Conservation (phyloP, 345 rosid genomes). For the Stellera chamaejasme region DNA sequence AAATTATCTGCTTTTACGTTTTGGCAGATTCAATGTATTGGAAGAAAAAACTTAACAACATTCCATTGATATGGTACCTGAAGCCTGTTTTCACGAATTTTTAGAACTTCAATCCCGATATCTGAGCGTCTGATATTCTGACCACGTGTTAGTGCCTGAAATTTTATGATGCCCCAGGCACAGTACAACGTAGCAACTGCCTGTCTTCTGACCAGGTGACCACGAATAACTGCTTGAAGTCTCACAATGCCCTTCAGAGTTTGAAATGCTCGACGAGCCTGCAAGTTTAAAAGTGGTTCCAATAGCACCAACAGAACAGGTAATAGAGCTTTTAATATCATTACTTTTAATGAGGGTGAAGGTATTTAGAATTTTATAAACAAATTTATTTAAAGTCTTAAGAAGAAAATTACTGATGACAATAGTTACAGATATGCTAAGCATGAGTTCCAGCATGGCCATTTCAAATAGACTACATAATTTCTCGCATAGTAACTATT, state of each 20-base stretch:
- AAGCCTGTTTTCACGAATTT: constrained; percentile 12
- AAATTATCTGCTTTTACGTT: neutral
- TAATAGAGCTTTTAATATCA: too few species aligned
- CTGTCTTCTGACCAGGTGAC: constrained; percentile 79
- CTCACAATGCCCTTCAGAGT: constrained; percentile 49
- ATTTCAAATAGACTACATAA: too few species aligned
- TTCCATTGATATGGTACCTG: constrained; percentile 18
- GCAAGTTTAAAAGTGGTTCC: constrained; percentile 15
- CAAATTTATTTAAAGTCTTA: too few species aligned
- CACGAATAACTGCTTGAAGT: constrained; percentile 72
- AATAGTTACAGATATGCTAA: too few species aligned
- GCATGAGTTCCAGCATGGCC: too few species aligned
- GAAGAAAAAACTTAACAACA: neutral
- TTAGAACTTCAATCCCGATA: constrained; percentile 25
- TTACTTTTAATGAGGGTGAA: too few species aligned
- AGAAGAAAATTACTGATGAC: too few species aligned
- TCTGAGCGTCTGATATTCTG: constrained; percentile 38
- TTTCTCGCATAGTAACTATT: too few species aligned
- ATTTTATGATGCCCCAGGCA: constrained; percentile 49
- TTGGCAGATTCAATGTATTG: neutral
- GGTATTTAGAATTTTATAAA: too few species aligned
- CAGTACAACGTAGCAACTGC: constrained; percentile 67
- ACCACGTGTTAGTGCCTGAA: constrained; percentile 61
- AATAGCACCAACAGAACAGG: constrained; percentile 6
- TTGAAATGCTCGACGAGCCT: constrained; percentile 58